phyloP scores from a whole-genome alignment of 768 basidiomycete genomes.

The Xerocomellus intermedius region DNA sequence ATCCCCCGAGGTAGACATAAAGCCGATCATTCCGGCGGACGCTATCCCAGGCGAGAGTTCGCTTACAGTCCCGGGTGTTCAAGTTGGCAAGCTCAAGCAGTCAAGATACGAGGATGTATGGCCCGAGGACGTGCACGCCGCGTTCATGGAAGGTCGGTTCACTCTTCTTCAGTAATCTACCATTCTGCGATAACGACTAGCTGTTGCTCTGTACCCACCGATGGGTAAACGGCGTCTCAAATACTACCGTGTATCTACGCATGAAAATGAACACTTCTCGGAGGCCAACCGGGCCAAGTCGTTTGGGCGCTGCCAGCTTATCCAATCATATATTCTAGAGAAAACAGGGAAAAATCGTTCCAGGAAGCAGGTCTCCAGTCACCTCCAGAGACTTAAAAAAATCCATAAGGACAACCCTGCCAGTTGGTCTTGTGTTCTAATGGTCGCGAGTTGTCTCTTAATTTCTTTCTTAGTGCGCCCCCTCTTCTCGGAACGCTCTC shows the following conservation, averaged over 20 bases:
- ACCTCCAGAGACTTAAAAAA: conserved; percentile 38
- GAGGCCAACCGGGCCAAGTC: conserved; percentile 22
- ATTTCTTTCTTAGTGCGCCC: conserved; percentile 16
- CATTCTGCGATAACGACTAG: conserved; percentile 19
- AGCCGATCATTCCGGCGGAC: conserved; percentile 10
- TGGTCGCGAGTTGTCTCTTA: not conserved
- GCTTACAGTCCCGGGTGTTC: not conserved
- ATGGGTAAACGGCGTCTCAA: conserved; percentile 38
- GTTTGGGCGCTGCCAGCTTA: conserved; percentile 41
- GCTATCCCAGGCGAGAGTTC: conserved; percentile 3
- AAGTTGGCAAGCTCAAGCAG: conserved; percentile 23
- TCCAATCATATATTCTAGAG: conserved; percentile 38
- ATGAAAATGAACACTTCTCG: conserved; percentile 11
- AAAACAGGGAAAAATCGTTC: conserved; percentile 39
- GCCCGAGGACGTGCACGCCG: conserved; percentile 35
- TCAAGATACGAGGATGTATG: conserved; percentile 36
- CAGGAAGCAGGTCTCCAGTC: conserved; percentile 41
- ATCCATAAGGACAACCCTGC: conserved; percentile 31
- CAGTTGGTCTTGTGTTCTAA: conserved; percentile 24
- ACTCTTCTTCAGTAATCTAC: not conserved
- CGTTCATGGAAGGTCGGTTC: conserved; percentile 37
- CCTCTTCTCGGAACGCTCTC: conserved; percentile 27
- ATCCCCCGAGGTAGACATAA: conserved; percentile 13
- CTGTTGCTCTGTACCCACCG: conserved; percentile 32
- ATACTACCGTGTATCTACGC: conserved; percentile 27